Evolutionary conservation across 805 yeast species (phyloP).

Genomic region (Candida oleophila): DNA sequence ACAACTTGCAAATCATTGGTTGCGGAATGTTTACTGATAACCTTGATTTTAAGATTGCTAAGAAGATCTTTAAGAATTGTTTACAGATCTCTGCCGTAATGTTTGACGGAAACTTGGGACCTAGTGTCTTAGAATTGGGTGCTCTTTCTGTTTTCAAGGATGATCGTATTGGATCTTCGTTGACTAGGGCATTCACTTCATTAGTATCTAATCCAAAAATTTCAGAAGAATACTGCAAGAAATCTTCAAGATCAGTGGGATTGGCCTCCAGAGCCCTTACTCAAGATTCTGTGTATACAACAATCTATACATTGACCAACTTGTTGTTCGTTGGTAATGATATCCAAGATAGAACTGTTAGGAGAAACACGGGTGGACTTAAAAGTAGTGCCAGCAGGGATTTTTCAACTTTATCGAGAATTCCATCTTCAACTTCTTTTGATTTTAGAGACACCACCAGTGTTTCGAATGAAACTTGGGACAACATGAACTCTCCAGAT

Average conservation of each 20-base stretch:
- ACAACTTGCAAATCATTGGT: conserved; percentile 59
- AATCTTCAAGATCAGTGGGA: conserved; percentile 59
- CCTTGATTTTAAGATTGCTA: conserved; percentile 43
- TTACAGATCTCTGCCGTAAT: conserved; percentile 53
- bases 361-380: conserved; percentile 16
- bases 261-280: conserved; percentile 65
- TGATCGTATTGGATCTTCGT: conserved; percentile 33
- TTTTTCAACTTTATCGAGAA: neutral
- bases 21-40: conserved; percentile 51
- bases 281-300: conserved; percentile 80
- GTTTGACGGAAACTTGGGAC: conserved; percentile 51
- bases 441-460: conserved; percentile 14
- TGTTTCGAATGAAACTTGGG: conserved; percentile 5
- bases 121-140: conserved; percentile 54
- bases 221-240: conserved; percentile 43
- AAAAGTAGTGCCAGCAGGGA: neutral
- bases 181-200: conserved; percentile 48
- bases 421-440: conserved; percentile 12
- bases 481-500: neutral
- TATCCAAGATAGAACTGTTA: conserved; percentile 21
- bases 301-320: conserved; percentile 82
- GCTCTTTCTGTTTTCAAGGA: conserved; percentile 49
- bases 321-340: conserved; percentile 57
- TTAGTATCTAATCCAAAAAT: conserved; percentile 58
- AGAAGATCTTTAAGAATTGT: conserved; percentile 48